Base-by-base conservation (phyloP, 2,329 filamentous ascomycete genomes). In the Hypoxylon sp. region DNA sequence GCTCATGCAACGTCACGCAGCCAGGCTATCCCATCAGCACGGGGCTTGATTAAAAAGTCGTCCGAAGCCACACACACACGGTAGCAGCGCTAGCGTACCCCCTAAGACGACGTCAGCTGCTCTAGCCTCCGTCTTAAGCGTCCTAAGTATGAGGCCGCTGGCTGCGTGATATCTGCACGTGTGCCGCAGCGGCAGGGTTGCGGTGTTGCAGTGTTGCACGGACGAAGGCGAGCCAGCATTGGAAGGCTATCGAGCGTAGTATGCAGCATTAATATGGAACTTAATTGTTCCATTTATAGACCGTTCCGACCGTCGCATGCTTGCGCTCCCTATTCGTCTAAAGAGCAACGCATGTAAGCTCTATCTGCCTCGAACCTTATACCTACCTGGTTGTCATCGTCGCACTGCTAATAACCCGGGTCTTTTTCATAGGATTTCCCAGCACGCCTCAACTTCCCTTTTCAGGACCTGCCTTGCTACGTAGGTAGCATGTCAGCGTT, bases 1-100 rank as follows among this genome's bases (percentile, higher is more conserved):
- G 53, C 47, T 62, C 65, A 70, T 73, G 71, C 68, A 73, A 73
- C 71, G 70, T 73, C 70, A 70, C 70, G 52, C 61, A 65, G 44
- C 57, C 57, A 59, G 56, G 56, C 30, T 51, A 57, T 68, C 62
- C 65, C 62, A 62, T 58, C 59, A 63, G 62, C 65, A 65, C 56
- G 62, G 56, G 62, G 65, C 62, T 59, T 60, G 47, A 53, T 64
- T 65, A 63, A 47, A 47, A 62, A 60, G 52, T 62, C 59, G 55
- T 53, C 62, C 59, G 62, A 54, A 68, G 62, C 59, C 59, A 56
- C 62, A 67, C 62, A 67, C 62, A 56, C 60, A 64, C 68, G 64
- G 64, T 67, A 70, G 67, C 62, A 67, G 63, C 56, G 60, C 64
- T 65, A 65, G 58, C 50, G 55, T 57, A 19, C 47, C 59, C 53